phyloP scores from a whole-genome alignment of 2,329 filamentous ascomycete species.

The Thielaviopsis euricoi region DNA sequence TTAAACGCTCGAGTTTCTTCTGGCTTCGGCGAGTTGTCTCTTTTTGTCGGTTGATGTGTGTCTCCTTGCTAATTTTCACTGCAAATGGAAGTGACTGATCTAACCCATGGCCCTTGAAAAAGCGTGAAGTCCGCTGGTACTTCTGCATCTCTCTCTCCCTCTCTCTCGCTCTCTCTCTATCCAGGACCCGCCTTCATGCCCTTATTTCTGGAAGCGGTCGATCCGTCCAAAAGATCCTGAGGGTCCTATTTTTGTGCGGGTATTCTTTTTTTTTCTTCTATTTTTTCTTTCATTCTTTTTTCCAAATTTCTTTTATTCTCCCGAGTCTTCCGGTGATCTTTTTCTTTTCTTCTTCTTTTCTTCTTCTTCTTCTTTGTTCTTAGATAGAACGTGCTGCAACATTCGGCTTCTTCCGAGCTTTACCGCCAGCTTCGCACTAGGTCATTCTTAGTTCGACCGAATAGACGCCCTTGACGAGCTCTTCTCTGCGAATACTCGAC shows the following conservation, averaged over 20 bases:
- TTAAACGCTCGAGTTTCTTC: not conserved
- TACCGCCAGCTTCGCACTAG: not conserved
- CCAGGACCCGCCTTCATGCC: too few relatives aligned
- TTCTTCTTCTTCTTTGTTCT: not conserved
- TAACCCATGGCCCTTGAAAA: too few relatives aligned
- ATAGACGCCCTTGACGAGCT: not conserved
- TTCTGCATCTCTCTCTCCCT: too few relatives aligned
- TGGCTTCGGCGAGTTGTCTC: not conserved
- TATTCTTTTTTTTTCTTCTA: not conserved
- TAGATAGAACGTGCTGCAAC: not conserved
- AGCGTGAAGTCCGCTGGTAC: too few relatives aligned
- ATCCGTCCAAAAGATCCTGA: not conserved
- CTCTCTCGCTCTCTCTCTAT: too few relatives aligned
- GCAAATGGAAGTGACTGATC: not conserved
- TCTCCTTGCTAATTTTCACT: not conserved
- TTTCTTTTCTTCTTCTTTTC: not conserved
- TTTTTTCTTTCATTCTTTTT: not conserved
- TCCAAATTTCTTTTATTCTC: not conserved
- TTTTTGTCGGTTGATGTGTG: not conserved
- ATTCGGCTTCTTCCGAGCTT: not conserved
- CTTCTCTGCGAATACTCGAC: not conserved
- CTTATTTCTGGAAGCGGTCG: not conserved
- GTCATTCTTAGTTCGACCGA: not conserved
- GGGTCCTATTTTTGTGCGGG: not conserved
- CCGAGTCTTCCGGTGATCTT: not conserved